phyloP scores from a whole-genome alignment of 441 rosid species.

The Syzygium malaccense region DNA sequence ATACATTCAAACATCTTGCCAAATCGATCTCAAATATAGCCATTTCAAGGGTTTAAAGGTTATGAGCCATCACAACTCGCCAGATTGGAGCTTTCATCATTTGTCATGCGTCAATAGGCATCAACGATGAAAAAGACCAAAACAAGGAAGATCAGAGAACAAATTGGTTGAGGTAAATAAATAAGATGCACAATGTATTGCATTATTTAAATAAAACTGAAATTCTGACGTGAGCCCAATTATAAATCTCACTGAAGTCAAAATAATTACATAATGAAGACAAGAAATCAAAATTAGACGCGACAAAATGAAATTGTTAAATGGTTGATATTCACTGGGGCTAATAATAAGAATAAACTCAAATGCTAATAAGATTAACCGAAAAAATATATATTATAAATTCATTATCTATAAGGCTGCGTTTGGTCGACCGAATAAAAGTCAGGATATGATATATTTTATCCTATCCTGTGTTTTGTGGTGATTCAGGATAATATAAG shows the following conservation, averaged over 20 bases:
- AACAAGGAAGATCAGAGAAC: background rate
- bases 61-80: accelerated
- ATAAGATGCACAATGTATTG: background rate
- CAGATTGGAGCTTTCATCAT: background rate
- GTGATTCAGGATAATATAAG: too few species aligned
- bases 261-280: background rate
- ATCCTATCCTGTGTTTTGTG: too few species aligned
- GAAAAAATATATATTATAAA: background rate
- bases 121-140: background rate
- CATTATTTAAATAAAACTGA: background rate
- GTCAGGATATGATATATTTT: too few species aligned
- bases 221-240: background rate
- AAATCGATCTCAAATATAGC: background rate
- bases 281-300: background rate
- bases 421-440: too few species aligned
- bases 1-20: background rate
- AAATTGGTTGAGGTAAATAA: background rate
- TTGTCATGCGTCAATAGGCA: background rate
- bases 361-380: background rate
- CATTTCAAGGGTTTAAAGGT: background rate
- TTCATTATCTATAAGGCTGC: background rate
- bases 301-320: background rate
- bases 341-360: background rate
- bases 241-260: background rate
- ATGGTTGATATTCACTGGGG: background rate